Base-by-base conservation (phyloP, 345 rosid genomes). In the Alliaria petiolata region DNA sequence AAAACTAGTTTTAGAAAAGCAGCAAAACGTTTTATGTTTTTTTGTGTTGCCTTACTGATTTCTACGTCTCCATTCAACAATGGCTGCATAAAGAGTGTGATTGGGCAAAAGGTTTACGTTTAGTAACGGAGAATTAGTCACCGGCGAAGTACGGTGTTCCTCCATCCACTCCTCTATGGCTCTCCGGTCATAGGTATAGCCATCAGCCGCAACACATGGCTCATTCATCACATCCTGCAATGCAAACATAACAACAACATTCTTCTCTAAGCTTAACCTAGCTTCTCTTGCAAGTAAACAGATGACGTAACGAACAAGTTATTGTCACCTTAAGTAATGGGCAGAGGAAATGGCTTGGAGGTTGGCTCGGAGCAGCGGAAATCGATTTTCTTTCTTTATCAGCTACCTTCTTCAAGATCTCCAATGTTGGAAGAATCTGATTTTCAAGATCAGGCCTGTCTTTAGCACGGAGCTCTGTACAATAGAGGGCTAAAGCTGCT, bases 121-220 rank as follows among this genome's bases (percentile, higher is more conserved):
- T 6, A 79, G 72, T 66, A 93, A 59, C 0, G 79, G 77, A 36
- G 76, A 60, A 35, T 84, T 79, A 13, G 97, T 89, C 82, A 82
- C 76, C 5, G 98, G 97, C 0, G 98, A 93, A 2, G 76, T 82
- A 25, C 85, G 82, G 12, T 82, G 78, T 19, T 74, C 65, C 75
- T 79, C 80, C 50, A 89, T 79, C 98, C 97, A 93, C 61, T 79
- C 75, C 81, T 81, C 86, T 1, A 93, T 87, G 60, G 92, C 96
- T 62, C 58, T 68, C n/a, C 87, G 86, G 33, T 90, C 93, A 6
- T 93, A 90, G 1, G 87, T 87, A 71, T 85, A 90, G 6, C 98
- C 98, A 70, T 93, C 97, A 9, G 96, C 86, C 36, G 98, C 97
- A 60, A 93, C 90, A 76, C 85, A 86, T 6, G 98, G 96, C 7